Base-by-base conservation (phyloP, 257 asterid genomes). In the Nicotiana tabacum region DNA sequence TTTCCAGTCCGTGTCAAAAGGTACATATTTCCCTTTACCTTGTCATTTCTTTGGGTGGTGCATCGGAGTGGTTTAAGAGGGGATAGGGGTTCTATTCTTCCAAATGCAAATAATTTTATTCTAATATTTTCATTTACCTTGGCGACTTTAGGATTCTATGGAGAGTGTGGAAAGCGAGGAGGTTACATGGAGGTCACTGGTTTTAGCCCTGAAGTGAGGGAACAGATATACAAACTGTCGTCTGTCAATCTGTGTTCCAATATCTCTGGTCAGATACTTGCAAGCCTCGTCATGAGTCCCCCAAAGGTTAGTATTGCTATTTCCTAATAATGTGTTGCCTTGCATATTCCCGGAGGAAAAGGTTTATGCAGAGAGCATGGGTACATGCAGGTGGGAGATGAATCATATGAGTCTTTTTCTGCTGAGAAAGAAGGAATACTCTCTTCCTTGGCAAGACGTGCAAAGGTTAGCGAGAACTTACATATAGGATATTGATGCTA, bases 171-270 rank as follows among this genome's bases (percentile, higher is more conserved):
- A 87, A 96, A 94, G 85, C 83, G 98, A 87, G 98, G 99, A 87
- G 98, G 99, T 57, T 96, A 94, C 86, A 96, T 96, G 99, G 99
- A 96, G 87, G 87, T 96, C 70, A 94, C 98, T 55, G 98, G 99
- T 81, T 96, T 96, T 84, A 87, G 93, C 82, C 98, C 99, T 64
- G 92, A 89, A 58, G 85, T 94, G 80, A 84, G 98, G 87, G 97
- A 96, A 85, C 98, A 96, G 82, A 94, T 96, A 76, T 96, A 94
- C 92, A 96, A 96, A 90, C 87, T 96, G 88, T 92, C 99, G 32
- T 96, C 99, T 3, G 97, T 94, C 18, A 96, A 93, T 87, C 96
- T 96, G 66, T 96, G 99, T 81, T 96, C 99, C 37, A 94, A 96
- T 82, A 94, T 96, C 85, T 93, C 98, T 17, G 98, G 99, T 80